Conservation (phyloP, 192 early-diverging fungal species). For the Backusella westeae region DNA sequence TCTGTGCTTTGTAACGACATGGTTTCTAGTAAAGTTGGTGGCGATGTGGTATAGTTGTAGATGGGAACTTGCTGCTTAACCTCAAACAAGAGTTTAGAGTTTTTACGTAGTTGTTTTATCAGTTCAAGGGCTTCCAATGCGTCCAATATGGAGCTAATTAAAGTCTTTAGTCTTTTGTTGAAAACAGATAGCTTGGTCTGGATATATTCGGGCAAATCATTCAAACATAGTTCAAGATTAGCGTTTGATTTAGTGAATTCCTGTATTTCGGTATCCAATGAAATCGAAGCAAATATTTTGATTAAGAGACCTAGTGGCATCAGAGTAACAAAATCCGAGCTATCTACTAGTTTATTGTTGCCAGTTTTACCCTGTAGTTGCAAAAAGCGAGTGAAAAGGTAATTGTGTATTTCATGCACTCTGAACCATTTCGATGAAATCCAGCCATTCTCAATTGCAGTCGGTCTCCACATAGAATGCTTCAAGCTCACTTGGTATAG, state of each 20-base stretch:
- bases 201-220: neutral
- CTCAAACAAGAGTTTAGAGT: neutral
- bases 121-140: neutral
- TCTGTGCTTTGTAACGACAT: neutral
- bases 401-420: neutral
- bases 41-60: neutral
- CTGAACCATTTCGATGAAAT: neutral
- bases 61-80: neutral
- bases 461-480: neutral
- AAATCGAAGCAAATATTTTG: neutral
- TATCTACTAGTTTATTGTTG: neutral
- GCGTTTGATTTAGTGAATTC: neutral
- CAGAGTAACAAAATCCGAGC: neutral
- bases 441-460: conserved; percentile 1
- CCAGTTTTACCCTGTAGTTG: neutral
- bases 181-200: neutral
- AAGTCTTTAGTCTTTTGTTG: neutral
- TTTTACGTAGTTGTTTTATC: neutral
- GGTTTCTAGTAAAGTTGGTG: neutral
- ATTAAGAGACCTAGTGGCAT: neutral
- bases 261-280: neutral
- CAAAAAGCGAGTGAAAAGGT: neutral
- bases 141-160: neutral
- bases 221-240: neutral
- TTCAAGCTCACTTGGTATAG: neutral